Evolutionary conservation across 2,329 filamentous ascomycete genomes (phyloP), one percentile per base, ranked within the genome.

Genomic region (Rutstroemia sp.): DNA sequence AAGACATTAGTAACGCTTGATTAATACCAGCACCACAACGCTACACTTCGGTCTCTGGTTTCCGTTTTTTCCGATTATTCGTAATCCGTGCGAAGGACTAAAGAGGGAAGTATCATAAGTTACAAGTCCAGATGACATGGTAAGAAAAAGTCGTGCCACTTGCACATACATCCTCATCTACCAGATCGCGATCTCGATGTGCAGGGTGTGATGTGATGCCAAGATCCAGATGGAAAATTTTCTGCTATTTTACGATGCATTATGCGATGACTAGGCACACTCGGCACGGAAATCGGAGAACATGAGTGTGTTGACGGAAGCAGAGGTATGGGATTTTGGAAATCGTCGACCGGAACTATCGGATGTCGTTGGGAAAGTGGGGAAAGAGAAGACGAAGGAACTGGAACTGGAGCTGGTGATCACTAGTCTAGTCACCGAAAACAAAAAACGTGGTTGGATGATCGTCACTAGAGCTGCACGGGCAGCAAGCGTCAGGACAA

Each of bases 301-400:
- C 9, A 34, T 47, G 42, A 54, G 16, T 30, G 16, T 39, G 25
- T 48, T 54, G 42, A 54, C 37, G 42, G 46, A 27, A 14, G n/a
- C 19, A 41, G 18, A 12, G 3, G 30, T 12, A 34, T 34, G 30
- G 30, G 30, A 34, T 34, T 34, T 34, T 34, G 9, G 10, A 4
- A 34, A 4, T 34, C 3, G 9, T 34, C 10, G 30, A 34, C 47
- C 52, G 52, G 52, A 30, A 49, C 30, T 21, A 27, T 21, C 52
- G 52, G 52, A 54, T 49, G 52, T 49, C 30, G 52, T 39, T 49
- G 52, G 41, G 27, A 19, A 25, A 38, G 34, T 23, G 25, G 30
- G 51, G 41, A 45, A 39, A 41, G 19, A 30, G 30, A 19, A 27
- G 34, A 34, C 23, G 38, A 52, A 34, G 45, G 39, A 52, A 52